Evolutionary conservation across 2,329 filamentous ascomycete genomes (phyloP), one percentile per base, ranked within the genome.

Genomic region (Raffaelea ambrosiae): DNA sequence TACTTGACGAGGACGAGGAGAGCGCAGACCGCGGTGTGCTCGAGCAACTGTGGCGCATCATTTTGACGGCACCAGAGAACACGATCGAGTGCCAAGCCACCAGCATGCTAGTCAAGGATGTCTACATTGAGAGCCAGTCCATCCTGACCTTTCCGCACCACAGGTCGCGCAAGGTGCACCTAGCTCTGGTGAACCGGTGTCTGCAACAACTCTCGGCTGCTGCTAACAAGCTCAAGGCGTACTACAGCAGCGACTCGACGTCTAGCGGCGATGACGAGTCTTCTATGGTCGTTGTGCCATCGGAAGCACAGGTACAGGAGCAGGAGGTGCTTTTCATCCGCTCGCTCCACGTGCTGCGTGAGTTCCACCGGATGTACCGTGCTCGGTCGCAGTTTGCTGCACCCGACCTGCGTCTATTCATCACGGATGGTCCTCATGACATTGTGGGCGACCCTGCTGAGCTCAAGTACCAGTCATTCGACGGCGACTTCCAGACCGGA

Each of bases 11-110:
- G 48, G 73, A 77, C 41, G 67, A 72, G 8, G 66, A 71, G n/a
- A 65, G 71, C 11, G 60, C 78, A 23, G 68, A 74, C 54, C 74
- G 70, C 51, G 76, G 64, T 54, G 77, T 67, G 22, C 70, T 77
- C 40, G 85, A 93, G 55, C 76, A 89, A 49, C 69, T 95, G n/a
- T 95, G 90, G 90, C 79, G 81, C 21, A 79, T 95, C 56, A 80
- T 91, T 31, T 68, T 95, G 46, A 82, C 77, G 16, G 81, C 86
- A 2, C 79, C 81, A 5, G 70, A 77, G 35, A 69, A 75, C 35
- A 76, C 73, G 0, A 81, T 94, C 43, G 86, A 87, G 54, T 73
- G 75, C 19, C 67, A 73, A 46, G 84, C 87, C 1, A 88, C 85
- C 26, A 73, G 72, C 44, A 80, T 81, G 20, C 77, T 95, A 3